A percentile compares a stretch with the other conserved stretches of the same genome.
Evolutionary conservation across 169 alveolate species (phyloP).

Genomic region (Cryptosporidium tyzzeri): DNA sequence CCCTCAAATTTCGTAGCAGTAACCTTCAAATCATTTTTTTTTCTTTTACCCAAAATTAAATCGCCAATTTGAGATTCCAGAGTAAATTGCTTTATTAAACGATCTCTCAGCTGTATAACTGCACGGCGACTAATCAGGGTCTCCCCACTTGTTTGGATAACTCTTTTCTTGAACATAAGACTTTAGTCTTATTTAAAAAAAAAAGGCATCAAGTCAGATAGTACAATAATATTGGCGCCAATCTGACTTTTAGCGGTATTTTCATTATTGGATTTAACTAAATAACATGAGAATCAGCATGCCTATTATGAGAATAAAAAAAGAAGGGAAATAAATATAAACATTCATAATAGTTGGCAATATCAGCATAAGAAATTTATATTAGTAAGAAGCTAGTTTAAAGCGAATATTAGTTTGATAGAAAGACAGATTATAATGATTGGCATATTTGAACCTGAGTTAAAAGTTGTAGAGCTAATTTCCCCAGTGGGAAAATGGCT

Average conservation of each 20-base stretch:
- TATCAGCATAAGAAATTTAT: too few species aligned
- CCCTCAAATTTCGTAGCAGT: constrained; percentile 30
- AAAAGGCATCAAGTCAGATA: neutral
- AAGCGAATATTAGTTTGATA: neutral
- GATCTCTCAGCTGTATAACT: constrained; percentile 28
- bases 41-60: constrained; percentile 35
- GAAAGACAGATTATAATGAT: constrained; percentile 9
- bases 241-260: neutral
- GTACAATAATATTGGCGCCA: neutral
- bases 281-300: neutral
- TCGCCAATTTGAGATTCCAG: constrained; percentile 4
- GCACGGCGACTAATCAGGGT: constrained; percentile 44
- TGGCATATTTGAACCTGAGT: constrained; percentile 44
- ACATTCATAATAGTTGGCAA: neutral
- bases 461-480: constrained; percentile 6
- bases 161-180: constrained; percentile 43
- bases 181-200: neutral
- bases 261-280: neutral
- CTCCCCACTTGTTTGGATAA: constrained; percentile 33
- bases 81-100: constrained; percentile 18
- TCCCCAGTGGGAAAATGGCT: constrained; percentile 64
- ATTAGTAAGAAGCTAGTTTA: neutral
- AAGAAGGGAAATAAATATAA: neutral
- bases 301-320: neutral
- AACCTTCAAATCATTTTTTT: constrained; percentile 44